Conservation (phyloP, 768 basidiomycete species). For the Fomitopsis pulvina region DNA sequence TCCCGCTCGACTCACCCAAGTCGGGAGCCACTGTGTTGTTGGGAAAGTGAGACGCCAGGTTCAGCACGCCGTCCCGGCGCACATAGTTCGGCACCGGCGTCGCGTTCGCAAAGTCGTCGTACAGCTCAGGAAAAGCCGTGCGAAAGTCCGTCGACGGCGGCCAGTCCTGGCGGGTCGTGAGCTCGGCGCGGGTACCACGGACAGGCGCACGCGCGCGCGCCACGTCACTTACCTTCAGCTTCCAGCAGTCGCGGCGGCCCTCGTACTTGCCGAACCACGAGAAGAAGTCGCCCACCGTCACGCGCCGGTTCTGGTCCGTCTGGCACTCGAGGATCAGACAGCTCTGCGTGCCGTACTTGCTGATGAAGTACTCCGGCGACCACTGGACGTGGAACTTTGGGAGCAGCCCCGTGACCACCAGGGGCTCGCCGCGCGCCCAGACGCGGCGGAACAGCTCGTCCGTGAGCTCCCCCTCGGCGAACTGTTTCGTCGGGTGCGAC, state of each 20-base stretch:
- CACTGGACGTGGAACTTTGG: slow-evolving; percentile 62
- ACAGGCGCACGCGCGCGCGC: neutral
- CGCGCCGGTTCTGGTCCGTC: slow-evolving; percentile 52
- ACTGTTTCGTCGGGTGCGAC: slow-evolving; percentile 38
- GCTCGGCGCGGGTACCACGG: no score
- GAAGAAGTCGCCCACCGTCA: slow-evolving; percentile 78
- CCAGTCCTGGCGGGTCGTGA: slow-evolving; percentile 66
- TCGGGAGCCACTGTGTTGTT: slow-evolving; percentile 73
- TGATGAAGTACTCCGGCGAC: slow-evolving; percentile 78
- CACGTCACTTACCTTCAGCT: slow-evolving; percentile 55
- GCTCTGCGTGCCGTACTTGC: slow-evolving; percentile 53
- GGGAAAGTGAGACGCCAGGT: slow-evolving; percentile 88
- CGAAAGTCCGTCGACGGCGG: slow-evolving; percentile 85
- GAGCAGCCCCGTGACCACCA: slow-evolving; percentile 67
- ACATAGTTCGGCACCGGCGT: slow-evolving; percentile 89
- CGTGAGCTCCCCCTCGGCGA: slow-evolving; percentile 43
- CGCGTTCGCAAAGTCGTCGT: slow-evolving; percentile 73
- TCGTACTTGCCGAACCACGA: slow-evolving; percentile 64
- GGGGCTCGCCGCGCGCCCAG: slow-evolving; percentile 71
- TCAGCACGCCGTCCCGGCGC: slow-evolving; percentile 82
- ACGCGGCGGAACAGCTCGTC: slow-evolving; percentile 56
- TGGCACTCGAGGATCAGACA: slow-evolving; percentile 83
- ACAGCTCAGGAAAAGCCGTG: slow-evolving; percentile 76
- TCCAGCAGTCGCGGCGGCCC: slow-evolving; percentile 53
- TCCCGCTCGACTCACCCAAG: slow-evolving; percentile 45